phyloP scores from a whole-genome alignment of 192 early-diverging fungal genomes.

The Linnemannia hyalina region DNA sequence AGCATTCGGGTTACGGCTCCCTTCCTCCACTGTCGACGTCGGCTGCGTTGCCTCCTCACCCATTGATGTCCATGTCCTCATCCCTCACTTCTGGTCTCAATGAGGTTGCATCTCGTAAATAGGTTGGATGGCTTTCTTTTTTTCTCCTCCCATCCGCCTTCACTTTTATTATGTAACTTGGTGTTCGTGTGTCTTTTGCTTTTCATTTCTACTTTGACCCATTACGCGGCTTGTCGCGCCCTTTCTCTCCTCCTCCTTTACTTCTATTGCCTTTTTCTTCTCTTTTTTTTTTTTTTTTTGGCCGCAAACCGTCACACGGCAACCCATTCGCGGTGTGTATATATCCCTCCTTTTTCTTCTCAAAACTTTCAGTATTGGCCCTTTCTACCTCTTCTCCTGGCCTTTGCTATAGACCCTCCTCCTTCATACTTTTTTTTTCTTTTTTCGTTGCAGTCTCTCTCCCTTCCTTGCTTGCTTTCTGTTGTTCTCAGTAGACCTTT shows the following conservation, averaged over 20 bases:
- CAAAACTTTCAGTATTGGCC: too few relatives aligned
- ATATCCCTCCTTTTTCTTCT: background rate
- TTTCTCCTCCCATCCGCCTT: background rate
- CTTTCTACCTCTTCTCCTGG: background rate
- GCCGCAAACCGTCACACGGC: background rate
- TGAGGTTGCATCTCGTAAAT: slow-evolving; percentile 30
- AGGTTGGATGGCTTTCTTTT: background rate
- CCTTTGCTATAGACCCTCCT: background rate
- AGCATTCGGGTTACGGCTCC: slow-evolving; percentile 5
- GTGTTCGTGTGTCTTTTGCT: background rate
- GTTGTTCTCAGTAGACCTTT: slow-evolving; percentile 3
- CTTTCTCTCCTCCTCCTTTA: background rate
- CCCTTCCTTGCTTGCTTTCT: background rate
- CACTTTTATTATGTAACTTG: background rate
- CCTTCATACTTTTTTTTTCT: background rate
- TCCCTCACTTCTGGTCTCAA: slow-evolving; percentile 20
- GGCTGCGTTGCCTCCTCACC: slow-evolving; percentile 43
- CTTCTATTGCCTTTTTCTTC: background rate
- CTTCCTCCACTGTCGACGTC: slow-evolving; percentile 11
- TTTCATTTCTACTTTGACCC: background rate
- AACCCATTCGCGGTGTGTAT: background rate
- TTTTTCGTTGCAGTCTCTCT: slow-evolving; percentile 3
- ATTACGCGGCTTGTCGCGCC: background rate
- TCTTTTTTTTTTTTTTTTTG: background rate
- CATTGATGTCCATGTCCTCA: slow-evolving; percentile 43